Percentiles rank a stretch among this genome's conserved stretches.
phyloP scores from a whole-genome alignment of 2,329 filamentous ascomycete species.

The Byssothecium circinans region DNA sequence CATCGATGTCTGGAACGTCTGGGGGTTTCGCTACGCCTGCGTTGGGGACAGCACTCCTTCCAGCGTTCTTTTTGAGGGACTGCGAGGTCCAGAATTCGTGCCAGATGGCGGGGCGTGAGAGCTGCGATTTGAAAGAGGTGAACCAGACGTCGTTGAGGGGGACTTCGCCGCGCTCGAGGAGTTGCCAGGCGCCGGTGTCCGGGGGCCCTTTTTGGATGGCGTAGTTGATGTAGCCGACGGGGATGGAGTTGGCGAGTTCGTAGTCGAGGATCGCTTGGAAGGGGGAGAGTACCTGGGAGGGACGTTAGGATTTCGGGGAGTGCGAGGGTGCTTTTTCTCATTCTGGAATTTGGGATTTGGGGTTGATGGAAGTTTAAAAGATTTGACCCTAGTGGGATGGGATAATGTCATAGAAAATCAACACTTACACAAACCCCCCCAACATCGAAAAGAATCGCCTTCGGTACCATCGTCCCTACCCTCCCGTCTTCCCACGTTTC shows the following conservation, averaged over 20 bases:
- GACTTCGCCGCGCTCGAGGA: conserved; percentile 81
- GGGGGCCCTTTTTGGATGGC: conserved; percentile 79
- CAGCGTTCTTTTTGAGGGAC: too few relatives aligned
- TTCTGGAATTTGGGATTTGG: too few relatives aligned
- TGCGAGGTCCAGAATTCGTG: conserved; percentile 20
- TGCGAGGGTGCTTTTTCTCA: neutral
- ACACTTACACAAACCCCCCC: conserved; percentile 90
- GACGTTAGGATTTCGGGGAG: conserved; percentile 5
- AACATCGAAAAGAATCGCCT: conserved; percentile 78
- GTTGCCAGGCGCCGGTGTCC: conserved; percentile 78
- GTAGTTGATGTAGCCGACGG: conserved; percentile 87
- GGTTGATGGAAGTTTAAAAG: too few relatives aligned
- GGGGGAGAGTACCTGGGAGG: conserved; percentile 75
- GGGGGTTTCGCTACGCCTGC: conserved; percentile 46
- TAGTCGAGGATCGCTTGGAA: conserved; percentile 94
- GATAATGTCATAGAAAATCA: neutral
- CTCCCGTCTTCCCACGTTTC: too few relatives aligned
- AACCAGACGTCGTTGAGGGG: conserved; percentile 76
- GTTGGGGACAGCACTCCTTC: too few relatives aligned
- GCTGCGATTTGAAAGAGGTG: conserved; percentile 71
- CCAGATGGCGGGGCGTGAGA: conserved; percentile 44
- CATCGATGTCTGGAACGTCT: conserved; percentile 69
- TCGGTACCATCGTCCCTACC: too few relatives aligned
- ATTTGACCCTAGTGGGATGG: too few relatives aligned
- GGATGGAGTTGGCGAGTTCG: conserved; percentile 74